These are phyloP conservation scores for Trichoderma reesei DNA, from an alignment of 495 filamentous ascomycete species.

Conservation along the genomic window DNA sequence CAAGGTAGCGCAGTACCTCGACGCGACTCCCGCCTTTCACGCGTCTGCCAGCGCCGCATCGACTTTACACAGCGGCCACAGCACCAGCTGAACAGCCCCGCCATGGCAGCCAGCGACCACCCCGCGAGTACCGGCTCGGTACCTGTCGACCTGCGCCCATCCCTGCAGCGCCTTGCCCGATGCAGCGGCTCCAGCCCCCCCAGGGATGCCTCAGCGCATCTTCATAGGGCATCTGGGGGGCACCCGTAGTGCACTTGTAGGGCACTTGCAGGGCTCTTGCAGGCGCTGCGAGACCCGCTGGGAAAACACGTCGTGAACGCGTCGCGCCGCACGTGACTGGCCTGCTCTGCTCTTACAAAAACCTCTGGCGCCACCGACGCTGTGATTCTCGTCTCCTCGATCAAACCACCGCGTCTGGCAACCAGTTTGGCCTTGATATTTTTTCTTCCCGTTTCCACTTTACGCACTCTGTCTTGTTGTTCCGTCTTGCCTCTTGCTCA, in stretches of 20 bases:
- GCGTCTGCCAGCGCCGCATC: neutral
- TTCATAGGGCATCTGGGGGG: no score
- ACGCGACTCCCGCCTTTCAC: neutral
- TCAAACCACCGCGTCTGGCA: conserved; percentile 9
- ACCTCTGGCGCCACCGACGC: neutral
- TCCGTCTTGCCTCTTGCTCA: conserved; percentile 2
- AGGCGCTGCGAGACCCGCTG: neutral
- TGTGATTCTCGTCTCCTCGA: neutral
- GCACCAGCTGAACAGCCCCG: neutral
- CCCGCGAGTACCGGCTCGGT: neutral
- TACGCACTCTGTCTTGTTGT: conserved; percentile 8
- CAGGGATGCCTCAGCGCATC: neutral
- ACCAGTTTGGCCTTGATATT: neutral
- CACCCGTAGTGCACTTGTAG: no score
- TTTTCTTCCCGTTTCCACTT: neutral
- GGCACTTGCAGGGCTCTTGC: neutral
- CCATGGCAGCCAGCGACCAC: neutral
- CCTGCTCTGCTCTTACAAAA: conserved; percentile 11
- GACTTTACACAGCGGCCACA: neutral
- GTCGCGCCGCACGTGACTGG: conserved; percentile 12
- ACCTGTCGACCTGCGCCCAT: neutral
- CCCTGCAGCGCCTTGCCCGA: neutral
- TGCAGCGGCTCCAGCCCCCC: neutral
- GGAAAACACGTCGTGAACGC: conserved; percentile 9
- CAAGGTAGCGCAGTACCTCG: neutral